Evolutionary conservation across 768 basidiomycete species (phyloP), one percentile per base, ranked within the genome.

Genomic region (Kwoniella heveanensis): DNA sequence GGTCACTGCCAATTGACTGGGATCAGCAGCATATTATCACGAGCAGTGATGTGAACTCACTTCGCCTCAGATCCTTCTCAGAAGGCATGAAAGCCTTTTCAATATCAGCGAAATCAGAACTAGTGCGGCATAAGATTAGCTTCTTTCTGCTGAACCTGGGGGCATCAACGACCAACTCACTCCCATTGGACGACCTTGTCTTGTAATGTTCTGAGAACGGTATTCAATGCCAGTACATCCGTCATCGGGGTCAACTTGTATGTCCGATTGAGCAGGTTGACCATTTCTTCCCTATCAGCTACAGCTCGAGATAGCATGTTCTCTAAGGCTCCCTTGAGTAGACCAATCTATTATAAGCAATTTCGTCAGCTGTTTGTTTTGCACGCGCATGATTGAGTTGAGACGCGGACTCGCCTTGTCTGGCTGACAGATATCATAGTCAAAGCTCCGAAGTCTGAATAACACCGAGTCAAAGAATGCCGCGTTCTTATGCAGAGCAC

Each of bases 141-240:
- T 37, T 13, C 12, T 17, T 2, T 22, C 30, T 19, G 19, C 57
- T 12, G 54, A 21, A 36, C 4, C 10, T 10, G 19, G 27, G 15
- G 22, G n/a, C n/a, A 25, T 53, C 44, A 17, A 12, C n/a, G 17
- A 60, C 8, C 4, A 9, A 73, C 74, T 68, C 54, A 72, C 79
- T 99, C 93, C 91, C 94, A 97, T n/a, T 90, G 90, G 17, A 95
- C 91, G 51, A 95, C 91, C 77, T 89, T 89, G 71, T 95, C 92
- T 81, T 97, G 95, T 50, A 93, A 85, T 64, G 87, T 88, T 0
- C 90, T 87, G 52, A 93, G 87, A 5, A 93, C 89, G 69, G 86
- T 86, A 65, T 93, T 97, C 54, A 94, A 84, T 37, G 88, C 90
- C 47, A 95, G 84, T 0, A 92, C 94, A 74, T 96, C 92, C 21